Base-by-base conservation (phyloP, 2,329 filamentous ascomycete genomes). In the Zasmidium angulare region DNA sequence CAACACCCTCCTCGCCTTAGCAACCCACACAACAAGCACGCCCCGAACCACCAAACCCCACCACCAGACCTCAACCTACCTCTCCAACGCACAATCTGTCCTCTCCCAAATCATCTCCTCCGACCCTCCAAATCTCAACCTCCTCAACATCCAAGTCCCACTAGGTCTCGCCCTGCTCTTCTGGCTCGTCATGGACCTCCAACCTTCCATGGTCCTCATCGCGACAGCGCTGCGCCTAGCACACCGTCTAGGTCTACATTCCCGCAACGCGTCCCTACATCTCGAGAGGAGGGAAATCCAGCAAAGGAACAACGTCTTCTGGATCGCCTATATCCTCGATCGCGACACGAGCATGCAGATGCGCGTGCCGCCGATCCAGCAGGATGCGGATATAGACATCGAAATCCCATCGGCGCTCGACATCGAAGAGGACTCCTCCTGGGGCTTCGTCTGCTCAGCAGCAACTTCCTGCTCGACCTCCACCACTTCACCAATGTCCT, bases 291-390 rank as follows among this genome's bases (percentile, higher is more conserved):
- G 36, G 20, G 46, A 49, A 19, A 17, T 19, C 9, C 4, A 17
- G 23, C 46, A 49, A 19, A 22, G 46, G 46, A 22, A 26, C 17
- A 49, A 19, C 10, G 50, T 52, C 20, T 52, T 52, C 50, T 52
- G 50, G 50, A 52, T 52, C 10, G 50, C 50, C 10, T 52, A 52
- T 23, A 19, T 52, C 21, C 50, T 52, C 24, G 50, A 52, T 26
- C 20, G 29, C 7, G 50, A 52, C 20, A 26, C 24, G 24, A 52
- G 50, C 23, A 52, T 52, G 23, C 23, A 6, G 6, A 23, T 23
- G 12, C 12, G 24, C 7, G 24, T 31, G 9, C 10, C 50, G 29
- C 29, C 50, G 9, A 36, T 52, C 23, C 50, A 52, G 50, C 50
- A 23, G 11, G 50, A 52, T 19, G 20, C 4, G 10, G 50, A 52